Evolutionary conservation across 2,329 filamentous ascomycete species (phyloP), one percentile per base, ranked within the genome.

Genomic region (Aquanectria penicillioides): DNA sequence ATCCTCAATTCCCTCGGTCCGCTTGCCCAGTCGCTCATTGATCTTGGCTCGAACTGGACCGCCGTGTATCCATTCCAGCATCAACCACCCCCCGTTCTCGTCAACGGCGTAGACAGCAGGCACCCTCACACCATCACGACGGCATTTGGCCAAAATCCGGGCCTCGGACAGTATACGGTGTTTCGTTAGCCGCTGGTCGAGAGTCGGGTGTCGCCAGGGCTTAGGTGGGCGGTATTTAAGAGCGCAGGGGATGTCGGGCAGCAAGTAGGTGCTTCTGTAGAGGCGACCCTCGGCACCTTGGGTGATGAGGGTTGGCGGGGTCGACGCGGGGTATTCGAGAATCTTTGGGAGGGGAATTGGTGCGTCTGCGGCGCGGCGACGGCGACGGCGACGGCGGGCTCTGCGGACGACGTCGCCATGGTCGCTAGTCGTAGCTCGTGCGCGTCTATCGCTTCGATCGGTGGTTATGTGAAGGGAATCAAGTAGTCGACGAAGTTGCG

Each of bases 221-320:
- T 99, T 99, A 22, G 88, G 83, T 0, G 94, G 94, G 1, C 95
- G 92, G 82, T 96, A 89, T 80, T 99, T 99, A 62, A 98, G 86
- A 1, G 94, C 92, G 73, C 89, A 91, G 12, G 90, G 86, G 9
- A 86, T 81, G 55, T 81, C 74, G 33, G 91, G 85, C 2, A 84
- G 75, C 52, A 97, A 88, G 78, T 92, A 96, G 53, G 86, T 89
- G 15, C 92, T 94, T 75, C 88, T 89, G 86, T 96, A 98, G 73
- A 99, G 87, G 65, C 94, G 92, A 59, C 92, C 94, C 86, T 99
- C 95, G 73, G 95, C 95, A 78, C 95, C 95, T 83, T 98, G 95
- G 56, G 92, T 89, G 68, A 98, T 86, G 71, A 97, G 90, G 44
- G 74, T 76, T 63, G 92, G 87, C 44, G 85, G 77, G 67, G 81